A percentile compares a stretch with the other conserved stretches of the same genome.
Conservation (phyloP, 331 rosid genomes). For the Telfairia occidentalis region DNA sequence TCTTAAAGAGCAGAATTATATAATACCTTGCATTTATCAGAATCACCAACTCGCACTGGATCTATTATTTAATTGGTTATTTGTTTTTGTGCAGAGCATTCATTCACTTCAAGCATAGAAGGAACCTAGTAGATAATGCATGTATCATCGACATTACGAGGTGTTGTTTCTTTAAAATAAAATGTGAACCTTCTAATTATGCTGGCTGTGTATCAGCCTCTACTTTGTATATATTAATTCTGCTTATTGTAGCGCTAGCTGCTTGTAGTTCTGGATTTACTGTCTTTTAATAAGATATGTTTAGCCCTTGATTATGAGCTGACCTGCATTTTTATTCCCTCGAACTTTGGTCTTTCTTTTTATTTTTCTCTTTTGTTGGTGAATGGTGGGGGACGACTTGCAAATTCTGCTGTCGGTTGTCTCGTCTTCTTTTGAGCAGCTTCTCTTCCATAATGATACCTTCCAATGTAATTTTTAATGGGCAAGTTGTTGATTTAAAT, state of each 20-base stretch:
- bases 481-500: neutral
- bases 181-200: neutral
- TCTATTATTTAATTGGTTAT: neutral
- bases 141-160: neutral
- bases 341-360: neutral
- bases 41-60: neutral
- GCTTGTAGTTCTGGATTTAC: neutral
- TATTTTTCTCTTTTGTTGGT: neutral
- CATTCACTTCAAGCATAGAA: neutral
- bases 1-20: neutral
- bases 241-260: neutral
- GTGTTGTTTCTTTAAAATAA: neutral
- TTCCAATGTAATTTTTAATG: neutral
- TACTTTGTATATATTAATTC: neutral
- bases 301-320: neutral
- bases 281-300: neutral
- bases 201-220: neutral
- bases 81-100: neutral
- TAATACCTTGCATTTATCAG: neutral
- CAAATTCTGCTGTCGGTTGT: neutral
- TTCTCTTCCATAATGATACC: neutral
- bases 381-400: neutral
- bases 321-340: neutral
- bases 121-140: neutral
- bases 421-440: neutral